Evolutionary conservation across 768 basidiomycete genomes (phyloP).

Genomic region (Mycena polygramma): DNA sequence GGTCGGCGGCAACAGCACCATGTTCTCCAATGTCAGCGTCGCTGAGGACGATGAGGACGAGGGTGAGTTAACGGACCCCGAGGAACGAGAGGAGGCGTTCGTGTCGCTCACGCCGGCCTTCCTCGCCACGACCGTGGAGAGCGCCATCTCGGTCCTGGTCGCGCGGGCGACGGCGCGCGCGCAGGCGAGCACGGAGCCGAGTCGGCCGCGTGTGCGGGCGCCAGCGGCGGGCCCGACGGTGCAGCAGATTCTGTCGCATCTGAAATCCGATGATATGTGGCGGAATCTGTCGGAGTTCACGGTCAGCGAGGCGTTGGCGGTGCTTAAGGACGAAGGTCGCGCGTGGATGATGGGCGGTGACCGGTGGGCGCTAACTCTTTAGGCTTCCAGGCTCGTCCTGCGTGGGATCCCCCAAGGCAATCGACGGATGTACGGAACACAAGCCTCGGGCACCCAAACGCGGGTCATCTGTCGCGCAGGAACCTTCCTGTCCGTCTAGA

Average conservation of each 20-base stretch:
- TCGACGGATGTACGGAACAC: too few species aligned
- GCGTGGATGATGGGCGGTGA: conserved; percentile 21
- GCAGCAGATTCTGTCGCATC: conserved; percentile 8
- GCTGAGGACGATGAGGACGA: conserved; percentile 55
- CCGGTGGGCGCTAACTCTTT: conserved; percentile 27
- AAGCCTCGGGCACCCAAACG: too few species aligned
- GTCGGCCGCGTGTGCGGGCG: not conserved
- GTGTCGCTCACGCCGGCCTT: conserved; percentile 69
- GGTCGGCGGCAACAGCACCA: conserved; percentile 44
- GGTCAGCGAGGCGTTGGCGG: conserved; percentile 27
- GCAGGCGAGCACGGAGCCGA: not conserved
- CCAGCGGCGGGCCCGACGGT: conserved; percentile 15
- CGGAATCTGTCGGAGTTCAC: conserved; percentile 25
- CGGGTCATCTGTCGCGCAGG: too few species aligned
- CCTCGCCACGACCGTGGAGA: conserved; percentile 62
- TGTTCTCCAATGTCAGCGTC: conserved; percentile 44
- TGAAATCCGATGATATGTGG: conserved; percentile 35
- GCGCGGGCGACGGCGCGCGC: conserved; percentile 18
- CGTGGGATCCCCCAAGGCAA: too few species aligned
- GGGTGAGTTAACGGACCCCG: conserved; percentile 72
- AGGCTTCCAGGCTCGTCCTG: too few species aligned
- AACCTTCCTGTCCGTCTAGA: too few species aligned
- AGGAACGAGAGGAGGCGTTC: conserved; percentile 73
- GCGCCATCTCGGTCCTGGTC: conserved; percentile 56
- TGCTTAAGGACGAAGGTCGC: conserved; percentile 21